Conservation (phyloP, 495 filamentous ascomycete genomes). For the Ascodesmis nigricans region DNA sequence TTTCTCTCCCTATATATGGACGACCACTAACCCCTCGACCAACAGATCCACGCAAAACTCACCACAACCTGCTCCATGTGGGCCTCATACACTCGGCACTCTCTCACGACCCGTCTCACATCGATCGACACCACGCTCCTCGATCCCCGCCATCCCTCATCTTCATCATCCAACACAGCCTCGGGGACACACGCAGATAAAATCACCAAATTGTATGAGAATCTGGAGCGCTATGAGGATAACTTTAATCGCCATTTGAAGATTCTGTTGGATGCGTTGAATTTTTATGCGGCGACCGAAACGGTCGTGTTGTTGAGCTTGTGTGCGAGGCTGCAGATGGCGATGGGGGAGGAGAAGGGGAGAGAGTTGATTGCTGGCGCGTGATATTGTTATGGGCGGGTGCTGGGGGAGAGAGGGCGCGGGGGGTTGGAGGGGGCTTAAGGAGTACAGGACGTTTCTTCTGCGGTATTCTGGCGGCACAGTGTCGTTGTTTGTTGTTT, state of each 20-base stretch:
- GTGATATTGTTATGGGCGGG: too few relatives aligned
- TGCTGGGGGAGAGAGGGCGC: too few relatives aligned
- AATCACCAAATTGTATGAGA: constrained; percentile 59
- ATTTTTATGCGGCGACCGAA: constrained; percentile 93
- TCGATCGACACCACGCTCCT: too few relatives aligned
- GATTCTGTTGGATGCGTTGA: constrained; percentile 77
- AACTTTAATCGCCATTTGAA: constrained; percentile 80
- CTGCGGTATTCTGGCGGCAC: too few relatives aligned
- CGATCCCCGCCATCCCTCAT: too few relatives aligned
- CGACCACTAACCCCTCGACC: constrained; percentile 12
- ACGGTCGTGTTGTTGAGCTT: constrained; percentile 81
- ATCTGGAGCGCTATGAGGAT: constrained; percentile 67
- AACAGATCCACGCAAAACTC: constrained; percentile 82
- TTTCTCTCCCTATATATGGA: constrained; percentile 3
- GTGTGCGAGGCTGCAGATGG: constrained; percentile 53
- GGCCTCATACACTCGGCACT: constrained; percentile 55
- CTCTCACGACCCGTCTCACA: constrained; percentile 60
- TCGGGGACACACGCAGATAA: constrained; percentile 44
- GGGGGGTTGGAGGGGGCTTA: too few relatives aligned
- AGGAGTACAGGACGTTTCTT: too few relatives aligned
- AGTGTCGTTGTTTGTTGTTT: too few relatives aligned
- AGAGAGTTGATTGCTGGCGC: too few relatives aligned
- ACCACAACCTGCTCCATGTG: constrained; percentile 85
- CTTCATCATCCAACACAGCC: too few relatives aligned
- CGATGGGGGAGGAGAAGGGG: too few relatives aligned